Percentiles rank a stretch among this genome's conserved stretches.
These are phyloP conservation scores for Rhodotorula paludigena DNA, from an alignment of 768 basidiomycete genomes.

Conservation along the genomic window DNA sequence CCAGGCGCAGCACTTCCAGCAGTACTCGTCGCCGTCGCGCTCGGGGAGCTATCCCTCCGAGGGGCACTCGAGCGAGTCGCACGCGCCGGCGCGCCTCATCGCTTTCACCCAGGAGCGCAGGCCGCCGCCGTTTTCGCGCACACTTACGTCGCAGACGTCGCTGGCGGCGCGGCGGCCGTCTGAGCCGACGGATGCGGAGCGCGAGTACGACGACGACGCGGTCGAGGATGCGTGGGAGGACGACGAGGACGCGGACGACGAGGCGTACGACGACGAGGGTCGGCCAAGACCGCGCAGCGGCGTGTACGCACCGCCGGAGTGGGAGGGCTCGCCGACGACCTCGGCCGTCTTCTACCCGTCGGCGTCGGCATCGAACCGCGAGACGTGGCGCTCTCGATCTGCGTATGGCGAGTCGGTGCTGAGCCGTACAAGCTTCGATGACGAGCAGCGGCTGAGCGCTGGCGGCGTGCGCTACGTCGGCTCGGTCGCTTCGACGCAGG, in stretches of 20 bases:
- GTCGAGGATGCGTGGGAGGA: conserved; percentile 21
- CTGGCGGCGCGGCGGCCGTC: conserved; percentile 8
- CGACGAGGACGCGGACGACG: conserved; percentile 15
- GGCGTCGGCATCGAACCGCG: neutral
- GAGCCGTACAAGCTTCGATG: conserved; percentile 7
- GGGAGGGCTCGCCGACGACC: conserved; percentile 8
- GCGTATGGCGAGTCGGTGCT: conserved; percentile 5
- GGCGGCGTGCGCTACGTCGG: conserved; percentile 30
- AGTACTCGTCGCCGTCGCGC: conserved; percentile 26
- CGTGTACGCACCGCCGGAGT: neutral
- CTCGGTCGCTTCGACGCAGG: conserved; percentile 9
- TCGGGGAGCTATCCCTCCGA: conserved; percentile 20
- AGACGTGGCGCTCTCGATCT: conserved; percentile 17
- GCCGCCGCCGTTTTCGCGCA: conserved; percentile 7
- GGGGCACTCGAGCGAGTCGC: conserved; percentile 10
- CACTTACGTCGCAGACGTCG: conserved; percentile 8
- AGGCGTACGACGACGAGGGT: conserved; percentile 1
- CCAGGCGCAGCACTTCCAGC: conserved; percentile 18
- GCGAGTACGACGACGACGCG: neutral
- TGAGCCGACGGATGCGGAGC: neutral
- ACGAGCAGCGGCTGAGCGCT: neutral
- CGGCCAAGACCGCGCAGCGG: conserved; percentile 19
- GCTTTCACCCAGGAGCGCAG: conserved; percentile 26
- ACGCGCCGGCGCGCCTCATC: conserved; percentile 30
- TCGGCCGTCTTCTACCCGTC: conserved; percentile 22